A percentile compares a stretch with the other conserved stretches of the same genome.
Evolutionary conservation across 225 moss, liverwort and hornwort species (phyloP).

Genomic region (Marchantia paleacea): DNA sequence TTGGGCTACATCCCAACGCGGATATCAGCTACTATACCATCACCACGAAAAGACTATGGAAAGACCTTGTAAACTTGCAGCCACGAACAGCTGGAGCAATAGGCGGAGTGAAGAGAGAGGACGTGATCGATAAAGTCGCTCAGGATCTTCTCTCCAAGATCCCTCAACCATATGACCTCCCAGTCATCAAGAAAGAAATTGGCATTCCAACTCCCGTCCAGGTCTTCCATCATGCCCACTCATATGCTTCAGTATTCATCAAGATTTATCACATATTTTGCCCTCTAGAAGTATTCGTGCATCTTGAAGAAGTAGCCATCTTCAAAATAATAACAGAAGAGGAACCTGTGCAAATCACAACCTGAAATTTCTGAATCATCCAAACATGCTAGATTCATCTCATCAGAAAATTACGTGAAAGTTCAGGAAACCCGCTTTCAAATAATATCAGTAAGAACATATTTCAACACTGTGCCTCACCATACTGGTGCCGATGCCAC

Average conservation of each 20-base stretch:
- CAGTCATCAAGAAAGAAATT: slow-evolving; percentile 62
- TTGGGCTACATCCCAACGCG: slow-evolving; percentile 83
- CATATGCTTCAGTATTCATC: neutral
- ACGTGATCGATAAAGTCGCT: slow-evolving; percentile 66
- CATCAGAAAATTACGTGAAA: neutral
- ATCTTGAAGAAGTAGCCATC: neutral
- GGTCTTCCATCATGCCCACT: slow-evolving; percentile 31
- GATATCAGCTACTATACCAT: slow-evolving; percentile 92
- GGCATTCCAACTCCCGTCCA: slow-evolving; percentile 75
- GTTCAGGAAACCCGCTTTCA: too few relatives aligned
- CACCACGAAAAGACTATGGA: slow-evolving; percentile 81
- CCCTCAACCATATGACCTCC: slow-evolving; percentile 68
- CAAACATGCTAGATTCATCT: neutral
- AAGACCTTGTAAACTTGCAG: slow-evolving; percentile 68
- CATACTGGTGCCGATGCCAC: neutral
- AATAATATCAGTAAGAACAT: too few relatives aligned
- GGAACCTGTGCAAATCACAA: too few relatives aligned
- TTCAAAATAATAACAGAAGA: neutral
- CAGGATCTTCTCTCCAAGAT: slow-evolving; percentile 67
- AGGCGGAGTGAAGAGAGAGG: slow-evolving; percentile 61
- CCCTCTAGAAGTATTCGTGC: too few relatives aligned
- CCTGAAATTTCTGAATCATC: neutral
- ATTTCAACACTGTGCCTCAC: neutral
- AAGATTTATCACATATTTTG: neutral
- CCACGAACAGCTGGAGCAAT: slow-evolving; percentile 51